phyloP scores from a whole-genome alignment of 2,329 filamentous ascomycete species.

The Pseudogymnoascus sp. region DNA sequence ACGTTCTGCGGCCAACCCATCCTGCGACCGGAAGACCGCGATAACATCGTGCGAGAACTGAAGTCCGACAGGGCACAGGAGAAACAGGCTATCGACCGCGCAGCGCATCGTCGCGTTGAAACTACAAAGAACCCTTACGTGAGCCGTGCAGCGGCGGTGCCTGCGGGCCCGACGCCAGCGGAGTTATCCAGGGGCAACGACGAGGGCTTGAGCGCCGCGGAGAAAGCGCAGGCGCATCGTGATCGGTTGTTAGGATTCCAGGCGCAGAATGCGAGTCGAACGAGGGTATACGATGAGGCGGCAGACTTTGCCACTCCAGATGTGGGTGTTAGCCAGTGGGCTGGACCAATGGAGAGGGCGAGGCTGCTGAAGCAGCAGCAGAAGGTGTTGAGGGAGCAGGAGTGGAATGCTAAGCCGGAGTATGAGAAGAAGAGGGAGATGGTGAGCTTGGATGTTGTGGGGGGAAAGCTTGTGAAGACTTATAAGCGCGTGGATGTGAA shows the following conservation, averaged over 20 bases:
- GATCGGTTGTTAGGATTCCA: conserved; percentile 62
- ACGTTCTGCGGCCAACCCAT: conserved; percentile 78
- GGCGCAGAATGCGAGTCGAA: conserved; percentile 60
- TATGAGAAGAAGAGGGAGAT: conserved; percentile 65
- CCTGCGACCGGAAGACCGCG: conserved; percentile 64
- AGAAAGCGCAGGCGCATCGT: conserved; percentile 54
- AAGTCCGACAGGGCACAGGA: conserved; percentile 80
- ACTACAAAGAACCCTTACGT: conserved; percentile 30
- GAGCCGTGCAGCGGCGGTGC: background rate
- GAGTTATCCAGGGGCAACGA: conserved; percentile 15
- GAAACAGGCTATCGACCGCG: conserved; percentile 74
- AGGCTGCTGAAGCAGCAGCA: conserved; percentile 63
- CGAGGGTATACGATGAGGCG: conserved; percentile 62
- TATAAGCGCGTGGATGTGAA: conserved; percentile 15
- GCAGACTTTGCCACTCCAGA: conserved; percentile 56
- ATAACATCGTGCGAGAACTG: conserved; percentile 77
- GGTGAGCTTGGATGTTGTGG: conserved; percentile 60
- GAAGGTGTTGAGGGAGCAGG: conserved; percentile 57
- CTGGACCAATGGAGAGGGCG: conserved; percentile 58
- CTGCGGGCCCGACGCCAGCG: background rate
- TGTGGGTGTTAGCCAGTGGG: conserved; percentile 56
- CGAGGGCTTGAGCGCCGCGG: conserved; percentile 18
- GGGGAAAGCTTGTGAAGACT: conserved; percentile 46
- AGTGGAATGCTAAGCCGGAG: conserved; percentile 60
- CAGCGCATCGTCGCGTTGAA: conserved; percentile 57